Evolutionary conservation across 352 stramenopile genomes (phyloP), one percentile per base, ranked within the genome.

Genomic region (Phytopythium sindhum): DNA sequence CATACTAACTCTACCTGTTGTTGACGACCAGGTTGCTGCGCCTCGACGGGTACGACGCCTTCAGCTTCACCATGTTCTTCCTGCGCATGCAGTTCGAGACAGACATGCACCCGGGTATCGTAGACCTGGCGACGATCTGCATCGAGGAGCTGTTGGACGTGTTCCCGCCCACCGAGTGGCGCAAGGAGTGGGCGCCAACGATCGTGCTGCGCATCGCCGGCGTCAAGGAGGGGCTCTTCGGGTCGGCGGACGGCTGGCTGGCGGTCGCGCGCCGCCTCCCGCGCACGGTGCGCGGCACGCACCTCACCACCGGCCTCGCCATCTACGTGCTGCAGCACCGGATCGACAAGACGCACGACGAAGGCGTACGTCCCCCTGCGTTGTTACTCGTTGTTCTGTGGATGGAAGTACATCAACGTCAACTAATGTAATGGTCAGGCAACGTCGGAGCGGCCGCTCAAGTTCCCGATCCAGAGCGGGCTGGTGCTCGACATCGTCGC

Each of bases 31-130:
- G 70, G 8, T 66, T 77, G 45, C 68, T 95, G 15, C 77, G 61
- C 14, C 67, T 90, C 29, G 78, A 90, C 51, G 79, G 79, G 12
- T 92, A 92, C 64, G 86, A 95, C 54, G 79, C 83, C 12, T 92
- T 91, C 68, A 90, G 82, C 67, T 91, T 90, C 64, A 91, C 81
- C 11, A 91, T 93, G 75, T 95, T 95, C 51, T 92, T 95, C 60
- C 59, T 95, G 50, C 84, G 84, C 21, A 93, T 95, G 81, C 86
- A 95, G 59, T 95, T 95, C 42, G 86, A 95, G 52, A 69, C 73
- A 8, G 63, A 81, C 35, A 84, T 95, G 61, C 82, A 91, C 57
- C 79, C 84, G 5, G 77, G 86, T 64, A 88, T 95, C 62, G 76
- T 91, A 15, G 78, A 93, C 28, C 73, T 95, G 37, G 81, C 82